Evolutionary conservation across 2,329 filamentous ascomycete genomes (phyloP).

Genomic region (Ophiostoma angusticollis): DNA sequence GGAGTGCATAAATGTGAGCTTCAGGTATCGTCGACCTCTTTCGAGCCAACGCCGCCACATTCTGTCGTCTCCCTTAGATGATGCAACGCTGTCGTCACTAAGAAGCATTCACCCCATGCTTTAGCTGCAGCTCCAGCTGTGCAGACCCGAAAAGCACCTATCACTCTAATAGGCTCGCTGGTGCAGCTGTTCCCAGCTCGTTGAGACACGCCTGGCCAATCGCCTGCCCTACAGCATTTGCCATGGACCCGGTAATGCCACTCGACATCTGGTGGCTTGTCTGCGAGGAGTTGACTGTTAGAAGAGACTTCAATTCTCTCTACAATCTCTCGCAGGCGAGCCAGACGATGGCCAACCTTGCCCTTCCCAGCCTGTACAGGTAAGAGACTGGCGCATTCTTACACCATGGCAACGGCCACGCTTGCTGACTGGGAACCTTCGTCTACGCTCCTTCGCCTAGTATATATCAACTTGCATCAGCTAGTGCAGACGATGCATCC

Average conservation of each 20-base stretch:
- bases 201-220: not conserved
- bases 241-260: slow-evolving; percentile 25
- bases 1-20: too few species aligned
- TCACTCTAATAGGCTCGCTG: not conserved
- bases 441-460: too few species aligned
- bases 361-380: slow-evolving; percentile 52
- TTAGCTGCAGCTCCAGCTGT: not conserved
- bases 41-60: too few species aligned
- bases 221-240: not conserved
- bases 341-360: slow-evolving; percentile 42
- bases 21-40: too few species aligned
- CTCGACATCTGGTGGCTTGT: slow-evolving; percentile 49
- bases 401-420: too few species aligned
- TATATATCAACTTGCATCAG: slow-evolving; percentile 32
- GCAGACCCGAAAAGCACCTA: not conserved
- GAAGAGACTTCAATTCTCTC: slow-evolving; percentile 46
- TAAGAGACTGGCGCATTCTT: too few species aligned
- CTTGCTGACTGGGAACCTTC: slow-evolving; percentile 7
- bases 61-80: too few species aligned
- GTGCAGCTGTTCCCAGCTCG: not conserved
- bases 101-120: too few species aligned
- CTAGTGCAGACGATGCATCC: slow-evolving; percentile 30
- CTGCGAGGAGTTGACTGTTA: slow-evolving; percentile 42
- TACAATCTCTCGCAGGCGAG: slow-evolving; percentile 45
- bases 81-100: too few species aligned